phyloP scores from a whole-genome alignment of 495 filamentous ascomycete species.

The Penicillium longicatenatum region DNA sequence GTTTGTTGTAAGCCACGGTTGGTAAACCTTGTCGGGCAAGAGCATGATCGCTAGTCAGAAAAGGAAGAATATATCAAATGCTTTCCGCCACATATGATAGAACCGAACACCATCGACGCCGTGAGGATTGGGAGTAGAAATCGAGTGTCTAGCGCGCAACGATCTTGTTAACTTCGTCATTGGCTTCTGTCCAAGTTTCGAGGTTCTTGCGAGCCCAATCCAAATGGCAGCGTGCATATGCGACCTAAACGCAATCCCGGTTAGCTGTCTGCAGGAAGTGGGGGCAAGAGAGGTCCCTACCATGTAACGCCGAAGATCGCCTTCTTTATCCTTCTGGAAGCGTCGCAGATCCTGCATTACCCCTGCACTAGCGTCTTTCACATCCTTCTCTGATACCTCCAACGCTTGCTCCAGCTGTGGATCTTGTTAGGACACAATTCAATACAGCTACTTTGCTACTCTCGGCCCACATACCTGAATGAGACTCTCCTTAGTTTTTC shows the following conservation, averaged over 20 bases:
- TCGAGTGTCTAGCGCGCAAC: constrained; percentile 49
- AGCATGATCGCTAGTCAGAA: neutral
- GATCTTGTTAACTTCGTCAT: constrained; percentile 90
- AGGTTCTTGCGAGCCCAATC: constrained; percentile 98
- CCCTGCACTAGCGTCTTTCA: constrained; percentile 83
- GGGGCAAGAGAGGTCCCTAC: constrained; percentile 53
- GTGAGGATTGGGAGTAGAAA: neutral
- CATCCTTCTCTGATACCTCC: constrained; percentile 82
- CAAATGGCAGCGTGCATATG: constrained; percentile 90
- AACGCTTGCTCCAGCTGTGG: constrained; percentile 86
- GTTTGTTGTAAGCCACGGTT: neutral
- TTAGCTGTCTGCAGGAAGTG: constrained; percentile 5
- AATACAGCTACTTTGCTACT: neutral
- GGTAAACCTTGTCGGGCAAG: neutral
- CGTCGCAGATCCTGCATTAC: constrained; percentile 86
- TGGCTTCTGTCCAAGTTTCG: constrained; percentile 94
- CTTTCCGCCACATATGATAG: neutral
- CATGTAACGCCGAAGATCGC: constrained; percentile 92
- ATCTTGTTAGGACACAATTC: constrained; percentile 9
- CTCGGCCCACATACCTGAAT: constrained; percentile 50
- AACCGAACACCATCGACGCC: constrained; percentile 5
- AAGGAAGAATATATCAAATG: neutral
- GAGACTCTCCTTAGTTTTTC: constrained; percentile 82
- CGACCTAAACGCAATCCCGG: constrained; percentile 59
- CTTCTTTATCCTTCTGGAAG: constrained; percentile 93